Base-by-base conservation (phyloP, 305 asterid species). In the Fraxinus nigra region DNA sequence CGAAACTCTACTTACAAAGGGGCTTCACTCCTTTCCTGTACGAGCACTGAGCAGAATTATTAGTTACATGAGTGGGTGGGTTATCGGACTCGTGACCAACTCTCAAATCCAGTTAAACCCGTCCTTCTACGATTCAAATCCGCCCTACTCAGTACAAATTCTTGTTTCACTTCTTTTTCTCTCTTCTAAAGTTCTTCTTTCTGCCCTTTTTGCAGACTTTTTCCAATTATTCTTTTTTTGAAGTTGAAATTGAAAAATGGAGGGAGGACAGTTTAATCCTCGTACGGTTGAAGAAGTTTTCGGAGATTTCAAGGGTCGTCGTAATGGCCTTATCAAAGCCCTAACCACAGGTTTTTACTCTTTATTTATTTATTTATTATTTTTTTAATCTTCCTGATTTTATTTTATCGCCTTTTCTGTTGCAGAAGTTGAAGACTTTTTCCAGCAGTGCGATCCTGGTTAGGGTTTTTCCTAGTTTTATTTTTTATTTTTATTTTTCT, bases 381-480 rank as follows among this genome's bases (percentile, higher is more conserved):
- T 51, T 51, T 69, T 78, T n/a, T 3, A 54, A 54, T 18, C 63
- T 30, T 65, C 78, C 70, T 16, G 37, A 26, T 67, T 24, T 65
- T 37, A 5, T n/a, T 56, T 1, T 43, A 75, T 38, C 38, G 3
- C 20, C 26, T 69, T 79, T 88, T 46, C 13, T 74, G 59, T 84
- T 85, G 87, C 87, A 92, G 97, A 92, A 63, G 93, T 86, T 40
- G 93, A 90, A 61, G 94, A 88, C 61, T 88, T 91, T 70, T 86
- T 51, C 82, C 85, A 85, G 86, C 90, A 85, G 90, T 91, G 95
- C 81, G 94, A 92, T 88, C 97, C 97, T 78, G 95, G 95, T 90
- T 16, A 65, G 84, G 63, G 51, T 3, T 8, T 20, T 38, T 20
- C 79, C 43, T 72, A 7, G 16, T 73, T 51, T 46, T 51, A 32